Evolutionary conservation across 208 protist species (phyloP).

Genomic region (Leishmania tropica): DNA sequence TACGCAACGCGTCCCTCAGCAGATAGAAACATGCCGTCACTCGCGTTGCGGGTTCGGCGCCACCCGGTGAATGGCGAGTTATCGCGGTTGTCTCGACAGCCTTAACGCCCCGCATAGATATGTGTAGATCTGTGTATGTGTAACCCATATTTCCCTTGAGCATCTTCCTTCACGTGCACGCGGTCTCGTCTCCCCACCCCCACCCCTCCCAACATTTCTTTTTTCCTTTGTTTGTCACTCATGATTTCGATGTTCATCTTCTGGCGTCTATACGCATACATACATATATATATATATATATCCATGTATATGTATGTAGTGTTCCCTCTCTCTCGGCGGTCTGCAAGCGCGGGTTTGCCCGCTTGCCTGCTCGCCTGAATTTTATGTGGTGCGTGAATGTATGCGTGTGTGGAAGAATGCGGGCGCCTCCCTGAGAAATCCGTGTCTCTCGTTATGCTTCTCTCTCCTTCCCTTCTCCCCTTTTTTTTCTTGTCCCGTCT

Average conservation of each 20-base stretch:
- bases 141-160: neutral
- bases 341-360: too few relatives aligned
- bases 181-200: neutral
- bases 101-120: neutral
- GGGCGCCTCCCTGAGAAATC: too few relatives aligned
- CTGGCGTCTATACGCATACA: neutral
- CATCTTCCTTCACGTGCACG: neutral
- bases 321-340: neutral
- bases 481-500: neutral
- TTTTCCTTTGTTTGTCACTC: too few relatives aligned
- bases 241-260: too few relatives aligned
- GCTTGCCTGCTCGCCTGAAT: too few relatives aligned
- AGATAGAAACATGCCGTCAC: neutral
- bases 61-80: neutral
- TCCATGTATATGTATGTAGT: too few relatives aligned
- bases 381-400: too few relatives aligned
- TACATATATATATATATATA: neutral
- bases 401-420: too few relatives aligned
- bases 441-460: neutral
- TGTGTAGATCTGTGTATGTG: conserved; percentile 9
- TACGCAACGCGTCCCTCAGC: neutral
- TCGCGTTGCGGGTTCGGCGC: neutral
- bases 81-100: neutral
- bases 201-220: too few relatives aligned
- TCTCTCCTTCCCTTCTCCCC: neutral